Evolutionary conservation across 257 asterid species (phyloP), one percentile per base, ranked within the genome.

Genomic region (Solanum okadae): DNA sequence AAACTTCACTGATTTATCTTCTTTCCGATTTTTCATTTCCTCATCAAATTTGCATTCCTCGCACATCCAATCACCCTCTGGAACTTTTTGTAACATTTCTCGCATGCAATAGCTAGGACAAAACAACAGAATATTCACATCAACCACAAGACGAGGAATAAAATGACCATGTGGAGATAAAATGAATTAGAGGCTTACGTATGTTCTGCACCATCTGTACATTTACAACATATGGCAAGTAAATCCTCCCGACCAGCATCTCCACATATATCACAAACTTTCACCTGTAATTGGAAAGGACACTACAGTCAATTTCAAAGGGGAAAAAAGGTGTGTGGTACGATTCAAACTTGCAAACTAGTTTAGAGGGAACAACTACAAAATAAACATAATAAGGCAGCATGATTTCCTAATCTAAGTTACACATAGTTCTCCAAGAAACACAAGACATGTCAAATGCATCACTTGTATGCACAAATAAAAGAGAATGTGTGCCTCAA

Each of bases 261-360:
- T 88, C 99, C 99, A 88, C 99, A 97, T 76, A 93, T 96, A 92
- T 97, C 98, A 91, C 99, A 97, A 90, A 97, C 97, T 94, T 94
- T 96, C 88, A 97, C 99, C 99, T 93, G 85, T 93, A 87, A 88
- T 63, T 89, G 87, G 42, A 61, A 67, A 88, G 52, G 86, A 88
- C 75, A 91, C 59, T 49, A 46, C 68, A 49, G 86, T 9, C 71
- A 82, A 82, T 82, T 49, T 49, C 44, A 52, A 49, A 82, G 71
- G 18, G 68, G 46, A 20, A 18, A 75, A 81, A 52, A 31, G 71
- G 44, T 10, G 86, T 52, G 31, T 52, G 25, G 15, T 31, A 33
- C 88, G 12, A 46, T 52, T 27, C 31, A 63, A 20, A 44, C 38
- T 31, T 82, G 65, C 46, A 33, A 82, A 31, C 42, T 82, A 52